phyloP scores from a whole-genome alignment of 2,329 filamentous ascomycete species.

The Didymella segeticola region DNA sequence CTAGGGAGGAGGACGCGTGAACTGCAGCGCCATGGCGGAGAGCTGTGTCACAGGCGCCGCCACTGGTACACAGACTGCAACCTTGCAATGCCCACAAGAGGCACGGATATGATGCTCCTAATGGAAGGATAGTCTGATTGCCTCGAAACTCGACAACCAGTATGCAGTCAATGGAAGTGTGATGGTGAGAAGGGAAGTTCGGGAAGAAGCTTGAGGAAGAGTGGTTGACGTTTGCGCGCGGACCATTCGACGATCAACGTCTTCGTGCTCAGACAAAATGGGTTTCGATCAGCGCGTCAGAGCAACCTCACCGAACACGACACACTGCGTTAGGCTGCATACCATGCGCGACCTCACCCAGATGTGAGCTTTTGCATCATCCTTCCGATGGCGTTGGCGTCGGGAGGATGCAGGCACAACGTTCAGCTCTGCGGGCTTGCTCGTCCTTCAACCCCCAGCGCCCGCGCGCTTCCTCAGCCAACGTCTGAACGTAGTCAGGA shows the following conservation, averaged over 20 bases:
- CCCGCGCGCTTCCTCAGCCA: slow-evolving; percentile 9
- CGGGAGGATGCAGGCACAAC: slow-evolving; percentile 10
- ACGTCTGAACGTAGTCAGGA: slow-evolving; percentile 18
- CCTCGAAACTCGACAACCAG: slow-evolving; percentile 22
- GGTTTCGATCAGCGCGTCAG: slow-evolving; percentile 14
- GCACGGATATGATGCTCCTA: slow-evolving; percentile 26
- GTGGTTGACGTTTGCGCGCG: slow-evolving; percentile 18
- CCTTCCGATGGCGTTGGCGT: slow-evolving; percentile 8
- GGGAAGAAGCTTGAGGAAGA: slow-evolving; percentile 9
- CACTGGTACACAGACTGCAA: slow-evolving; percentile 44
- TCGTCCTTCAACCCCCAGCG: slow-evolving; percentile 2
- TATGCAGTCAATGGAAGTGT: slow-evolving; percentile 18
- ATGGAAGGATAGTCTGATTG: slow-evolving; percentile 19
- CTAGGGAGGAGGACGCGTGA: slow-evolving; percentile 34
- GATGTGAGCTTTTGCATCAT: slow-evolving; percentile 11
- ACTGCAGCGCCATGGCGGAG: slow-evolving; percentile 31
- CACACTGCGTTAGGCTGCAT: slow-evolving; percentile 15
- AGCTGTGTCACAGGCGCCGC: slow-evolving; percentile 39
- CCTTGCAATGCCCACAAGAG: slow-evolving; percentile 37
- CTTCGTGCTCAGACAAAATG: neutral
- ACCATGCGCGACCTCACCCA: slow-evolving; percentile 13
- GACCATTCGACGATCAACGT: slow-evolving; percentile 2
- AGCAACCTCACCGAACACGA: slow-evolving; percentile 14
- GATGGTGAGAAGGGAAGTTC: neutral
- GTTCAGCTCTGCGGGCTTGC: slow-evolving; percentile 13